phyloP scores from a whole-genome alignment of 192 early-diverging fungal genomes.

The Entomortierella parvispora region DNA sequence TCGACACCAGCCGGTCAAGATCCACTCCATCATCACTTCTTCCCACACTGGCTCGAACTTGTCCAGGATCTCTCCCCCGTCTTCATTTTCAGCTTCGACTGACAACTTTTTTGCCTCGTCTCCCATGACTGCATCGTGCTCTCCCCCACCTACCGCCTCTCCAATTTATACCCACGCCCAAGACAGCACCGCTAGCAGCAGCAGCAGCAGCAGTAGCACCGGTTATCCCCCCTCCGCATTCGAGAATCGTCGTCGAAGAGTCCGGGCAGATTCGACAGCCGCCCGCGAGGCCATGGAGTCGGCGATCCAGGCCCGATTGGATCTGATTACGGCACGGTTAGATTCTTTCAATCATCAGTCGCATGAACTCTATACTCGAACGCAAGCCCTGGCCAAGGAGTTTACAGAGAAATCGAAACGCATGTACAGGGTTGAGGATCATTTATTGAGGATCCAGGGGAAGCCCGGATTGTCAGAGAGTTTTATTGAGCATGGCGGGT shows the following conservation, averaged over 20 bases:
- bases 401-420: conserved; percentile 33
- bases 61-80: neutral
- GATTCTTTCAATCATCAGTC: conserved; percentile 23
- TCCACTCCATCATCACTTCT: conserved; percentile 23
- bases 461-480: conserved; percentile 39
- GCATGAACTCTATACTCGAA: conserved; percentile 14
- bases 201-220: neutral
- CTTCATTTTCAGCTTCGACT: neutral
- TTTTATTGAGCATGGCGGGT: conserved; percentile 1
- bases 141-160: conserved; percentile 20
- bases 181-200: neutral
- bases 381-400: conserved; percentile 7
- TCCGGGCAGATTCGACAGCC: conserved; percentile 37
- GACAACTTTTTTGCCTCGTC: no score
- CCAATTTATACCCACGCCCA: neutral
- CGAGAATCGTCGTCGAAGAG: conserved; percentile 13
- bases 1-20: conserved; percentile 22
- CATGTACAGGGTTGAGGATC: conserved; percentile 38
- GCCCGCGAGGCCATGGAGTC: conserved; percentile 31
- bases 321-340: conserved; percentile 18
- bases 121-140: neutral
- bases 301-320: conserved; percentile 24
- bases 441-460: conserved; percentile 34
- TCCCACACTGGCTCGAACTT: neutral
- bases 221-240: neutral